Evolutionary conservation across 805 yeast species (phyloP), one percentile per base, ranked within the genome.

Genomic region (Saturnispora quitensis): DNA sequence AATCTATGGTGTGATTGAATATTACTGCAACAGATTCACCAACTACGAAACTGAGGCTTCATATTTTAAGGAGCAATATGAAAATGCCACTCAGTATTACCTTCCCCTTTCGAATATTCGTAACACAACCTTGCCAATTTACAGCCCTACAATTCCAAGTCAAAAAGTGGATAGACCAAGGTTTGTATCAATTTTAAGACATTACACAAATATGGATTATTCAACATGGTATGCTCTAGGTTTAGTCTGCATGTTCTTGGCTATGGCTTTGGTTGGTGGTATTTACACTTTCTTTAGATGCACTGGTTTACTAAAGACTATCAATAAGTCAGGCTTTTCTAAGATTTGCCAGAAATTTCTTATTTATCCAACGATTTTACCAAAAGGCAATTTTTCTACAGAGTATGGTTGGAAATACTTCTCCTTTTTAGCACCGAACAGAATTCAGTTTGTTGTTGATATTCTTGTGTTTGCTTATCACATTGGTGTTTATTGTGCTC

Each of bases 301-400:
- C 15, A 50, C 58, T 2, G 57, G 63, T 24, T 48, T 70, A 15
- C 68, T 61, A 0, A 69, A 63, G 52, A 65, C 67, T 3, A 17
- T 55, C 2, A 55, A 54, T 20, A 45, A 43, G 10, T 48, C 55
- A 2, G 28, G 25, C 22, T 15, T 62, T 5, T 52, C 69, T 3
- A 73, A 70, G 49, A 53, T 61, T 55, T 53, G 69, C 43, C 62
- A 78, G 53, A 62, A 65, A 8, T 56, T 61, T 24, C 40, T 75
- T 7, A 62, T 72, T 0, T 55, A 72, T 2, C 78, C 80, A n/a
- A 73, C 80, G 0, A 47, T 64, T 20, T 31, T 55, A 20, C 62
- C 65, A 38, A 53, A 53, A 12, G 67, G 66, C 31, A 53, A 50
- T 24, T 52, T 54, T 25, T 31, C 58, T 2, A 47, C 55, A 43